These are phyloP conservation scores for Logfia minima DNA, from an alignment of 129 eudicot species.

Conservation along the genomic window DNA sequence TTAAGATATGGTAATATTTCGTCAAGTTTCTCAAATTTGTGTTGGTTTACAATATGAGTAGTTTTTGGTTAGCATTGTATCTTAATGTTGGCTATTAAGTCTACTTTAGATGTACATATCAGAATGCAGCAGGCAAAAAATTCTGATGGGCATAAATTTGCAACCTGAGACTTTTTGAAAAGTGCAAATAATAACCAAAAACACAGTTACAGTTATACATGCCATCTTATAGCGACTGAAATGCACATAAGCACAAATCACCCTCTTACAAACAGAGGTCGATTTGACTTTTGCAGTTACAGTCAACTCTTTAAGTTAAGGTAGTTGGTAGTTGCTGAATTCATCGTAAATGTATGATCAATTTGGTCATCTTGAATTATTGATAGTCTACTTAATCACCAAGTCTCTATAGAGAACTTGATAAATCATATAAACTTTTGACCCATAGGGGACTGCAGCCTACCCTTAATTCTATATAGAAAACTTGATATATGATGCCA, in stretches of 20 bases:
- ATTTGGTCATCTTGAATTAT: not conserved
- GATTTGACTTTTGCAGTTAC: no score
- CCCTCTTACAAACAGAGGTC: no score
- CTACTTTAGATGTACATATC: not conserved
- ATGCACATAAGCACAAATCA: not conserved
- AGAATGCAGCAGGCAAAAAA: not conserved
- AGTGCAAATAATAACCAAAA: no score
- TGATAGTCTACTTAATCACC: not conserved
- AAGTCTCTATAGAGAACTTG: no score
- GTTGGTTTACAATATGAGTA: not conserved
- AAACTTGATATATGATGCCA: not conserved
- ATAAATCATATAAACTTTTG: not conserved
- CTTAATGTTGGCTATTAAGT: not conserved
- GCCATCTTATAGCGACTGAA: not conserved
- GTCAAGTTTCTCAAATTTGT: slow-evolving; percentile 18
- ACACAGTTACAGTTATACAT: not conserved
- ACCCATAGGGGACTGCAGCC: no score
- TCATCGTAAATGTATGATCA: not conserved
- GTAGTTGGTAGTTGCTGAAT: not conserved
- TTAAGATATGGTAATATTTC: slow-evolving; percentile 26
- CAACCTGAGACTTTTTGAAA: not conserved
- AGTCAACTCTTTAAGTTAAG: not conserved
- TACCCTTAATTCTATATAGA: no score
- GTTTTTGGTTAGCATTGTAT: not conserved
- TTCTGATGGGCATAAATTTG: not conserved